These are phyloP conservation scores for Solanum aculeatissimum DNA, from an alignment of 305 asterid genomes.

Conservation along the genomic window DNA sequence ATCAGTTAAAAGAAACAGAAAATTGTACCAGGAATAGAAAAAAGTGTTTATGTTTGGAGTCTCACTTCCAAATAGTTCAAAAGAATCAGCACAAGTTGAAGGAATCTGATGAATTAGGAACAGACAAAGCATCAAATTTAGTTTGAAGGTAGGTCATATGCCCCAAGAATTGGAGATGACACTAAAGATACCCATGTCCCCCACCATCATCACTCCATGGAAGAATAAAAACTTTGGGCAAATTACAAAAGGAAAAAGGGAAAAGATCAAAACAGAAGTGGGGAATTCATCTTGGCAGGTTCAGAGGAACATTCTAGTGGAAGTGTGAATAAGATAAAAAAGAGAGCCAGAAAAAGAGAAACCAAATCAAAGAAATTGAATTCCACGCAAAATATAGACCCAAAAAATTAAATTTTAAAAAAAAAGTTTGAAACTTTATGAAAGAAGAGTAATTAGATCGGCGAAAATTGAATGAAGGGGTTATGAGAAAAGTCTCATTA, in stretches of 20 bases:
- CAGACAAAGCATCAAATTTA: slow-evolving; percentile 43
- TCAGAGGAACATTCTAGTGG: slow-evolving; percentile 28
- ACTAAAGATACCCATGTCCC: slow-evolving; percentile 33
- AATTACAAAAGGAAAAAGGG: not conserved
- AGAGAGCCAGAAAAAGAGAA: not conserved
- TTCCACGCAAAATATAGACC: slow-evolving; percentile 38
- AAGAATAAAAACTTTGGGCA: slow-evolving; percentile 1
- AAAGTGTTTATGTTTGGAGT: not conserved
- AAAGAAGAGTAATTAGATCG: slow-evolving; percentile 3
- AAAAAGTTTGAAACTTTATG: not conserved
- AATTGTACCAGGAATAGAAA: not conserved
- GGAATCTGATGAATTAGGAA: slow-evolving; percentile 51
- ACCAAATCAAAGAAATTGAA: slow-evolving; percentile 26
- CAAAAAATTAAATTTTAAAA: not conserved
- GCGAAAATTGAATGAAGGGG: not conserved
- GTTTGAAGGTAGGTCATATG: slow-evolving; percentile 30
- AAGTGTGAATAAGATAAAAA: not conserved
- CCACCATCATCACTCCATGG: slow-evolving; percentile 11
- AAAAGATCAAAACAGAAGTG: not conserved
- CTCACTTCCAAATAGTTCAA: slow-evolving; percentile 37
- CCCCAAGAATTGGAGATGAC: slow-evolving; percentile 21
- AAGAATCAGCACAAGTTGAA: slow-evolving; percentile 45
- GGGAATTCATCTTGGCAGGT: slow-evolving; percentile 10
- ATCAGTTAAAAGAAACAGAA: not conserved
- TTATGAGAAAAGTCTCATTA: not conserved